These are phyloP conservation scores for Olyra latifolia DNA, from an alignment of 176 grass and related monocot species.

Conservation along the genomic window DNA sequence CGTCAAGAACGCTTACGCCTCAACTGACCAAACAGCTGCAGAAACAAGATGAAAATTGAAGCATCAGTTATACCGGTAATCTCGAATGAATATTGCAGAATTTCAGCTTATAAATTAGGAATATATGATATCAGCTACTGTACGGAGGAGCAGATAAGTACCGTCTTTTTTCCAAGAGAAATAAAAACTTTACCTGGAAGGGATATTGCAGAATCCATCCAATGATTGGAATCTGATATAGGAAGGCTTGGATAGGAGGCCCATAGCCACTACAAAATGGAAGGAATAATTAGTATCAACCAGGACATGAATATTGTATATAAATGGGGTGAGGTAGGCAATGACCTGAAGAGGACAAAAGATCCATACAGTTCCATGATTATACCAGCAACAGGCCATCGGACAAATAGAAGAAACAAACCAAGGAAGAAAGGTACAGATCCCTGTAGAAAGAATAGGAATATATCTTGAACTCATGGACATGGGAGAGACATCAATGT, in stretches of 20 bases:
- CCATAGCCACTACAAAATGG: constrained; percentile 49
- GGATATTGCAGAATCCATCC: constrained; percentile 72
- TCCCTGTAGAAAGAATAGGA: constrained; percentile 48
- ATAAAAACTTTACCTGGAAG: constrained; percentile 43
- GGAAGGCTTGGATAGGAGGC: constrained; percentile 62
- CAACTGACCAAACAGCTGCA: constrained; percentile 59
- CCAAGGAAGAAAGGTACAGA: constrained; percentile 87
- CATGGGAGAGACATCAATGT: neutral
- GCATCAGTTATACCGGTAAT: constrained; percentile 26
- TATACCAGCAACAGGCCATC: constrained; percentile 87
- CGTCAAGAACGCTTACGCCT: constrained; percentile 52
- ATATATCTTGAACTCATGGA: constrained; percentile 18
- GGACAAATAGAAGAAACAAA: constrained; percentile 91
- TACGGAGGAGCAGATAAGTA: neutral
- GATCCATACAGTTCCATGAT: constrained; percentile 76
- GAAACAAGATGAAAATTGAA: constrained; percentile 29
- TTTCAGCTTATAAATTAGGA: neutral
- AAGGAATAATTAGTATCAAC: constrained; percentile 27
- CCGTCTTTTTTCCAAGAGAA: neutral
- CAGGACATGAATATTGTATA: constrained; percentile 17
- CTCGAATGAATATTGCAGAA: neutral
- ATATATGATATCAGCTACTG: neutral
- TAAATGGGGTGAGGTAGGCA: constrained; percentile 7
- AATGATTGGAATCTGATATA: constrained; percentile 64
- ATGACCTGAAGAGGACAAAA: constrained; percentile 63